phyloP scores from a whole-genome alignment of 768 basidiomycete genomes.

The Nidularia pulvinata region DNA sequence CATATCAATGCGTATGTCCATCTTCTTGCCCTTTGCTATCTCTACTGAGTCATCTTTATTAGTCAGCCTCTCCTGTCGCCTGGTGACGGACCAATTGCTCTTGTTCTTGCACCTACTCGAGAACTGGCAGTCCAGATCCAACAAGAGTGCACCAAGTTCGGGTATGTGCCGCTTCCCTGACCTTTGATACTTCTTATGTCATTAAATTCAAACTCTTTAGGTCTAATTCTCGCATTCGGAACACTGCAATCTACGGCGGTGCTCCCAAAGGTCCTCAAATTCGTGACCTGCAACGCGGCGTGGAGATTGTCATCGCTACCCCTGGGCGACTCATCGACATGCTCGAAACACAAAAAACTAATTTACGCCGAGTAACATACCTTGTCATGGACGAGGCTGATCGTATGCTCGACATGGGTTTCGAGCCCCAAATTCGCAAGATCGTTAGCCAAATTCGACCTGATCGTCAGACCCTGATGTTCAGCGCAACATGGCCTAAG shows the following conservation, averaged over 20 bases:
- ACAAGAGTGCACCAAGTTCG: conserved; percentile 98
- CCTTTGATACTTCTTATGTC: background rate
- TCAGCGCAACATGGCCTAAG: conserved; percentile 99
- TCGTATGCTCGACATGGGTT: conserved; percentile 99
- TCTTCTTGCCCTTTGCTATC: background rate
- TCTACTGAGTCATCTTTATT: conserved; percentile 1
- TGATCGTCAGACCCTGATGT: conserved; percentile 98
- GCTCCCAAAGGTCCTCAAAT: conserved; percentile 99
- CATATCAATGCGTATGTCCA: conserved; percentile 95
- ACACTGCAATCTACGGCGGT: conserved; percentile 98
- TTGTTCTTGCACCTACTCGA: conserved; percentile 96
- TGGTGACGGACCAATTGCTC: conserved; percentile 96
- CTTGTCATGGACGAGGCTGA: conserved; percentile 99
- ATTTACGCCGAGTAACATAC: conserved; percentile 94
- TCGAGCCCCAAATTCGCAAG: conserved; percentile 99
- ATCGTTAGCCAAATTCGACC: conserved; percentile 97
- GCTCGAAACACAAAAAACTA: conserved; percentile 96
- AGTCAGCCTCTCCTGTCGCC: conserved; percentile 92
- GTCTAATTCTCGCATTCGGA: conserved; percentile 92
- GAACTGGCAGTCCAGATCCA: conserved; percentile 99
- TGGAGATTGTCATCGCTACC: conserved; percentile 99
- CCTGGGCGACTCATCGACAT: conserved; percentile 99
- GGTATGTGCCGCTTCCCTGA: conserved; percentile 42
- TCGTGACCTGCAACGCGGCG: conserved; percentile 95
- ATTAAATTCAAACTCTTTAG: conserved; percentile 27